Percentiles rank a stretch among this genome's conserved stretches.
phyloP scores from a whole-genome alignment of 495 filamentous ascomycete genomes.

The Jackrogersella minutella region DNA sequence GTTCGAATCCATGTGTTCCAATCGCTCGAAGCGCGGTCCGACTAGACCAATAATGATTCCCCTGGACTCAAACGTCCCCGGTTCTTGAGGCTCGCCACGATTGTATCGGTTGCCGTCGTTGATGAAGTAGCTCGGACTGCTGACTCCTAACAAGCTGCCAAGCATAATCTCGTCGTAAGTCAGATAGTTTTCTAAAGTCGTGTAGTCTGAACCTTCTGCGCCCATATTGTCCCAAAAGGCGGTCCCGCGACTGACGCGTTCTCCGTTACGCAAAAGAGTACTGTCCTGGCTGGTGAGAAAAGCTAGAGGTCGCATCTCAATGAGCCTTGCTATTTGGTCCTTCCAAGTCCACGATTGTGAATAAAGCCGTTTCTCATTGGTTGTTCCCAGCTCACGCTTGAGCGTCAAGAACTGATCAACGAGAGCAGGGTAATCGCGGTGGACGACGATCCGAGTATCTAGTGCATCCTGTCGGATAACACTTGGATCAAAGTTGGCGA shows the following conservation, averaged over 20 bases:
- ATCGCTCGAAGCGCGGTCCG: constrained; percentile 40
- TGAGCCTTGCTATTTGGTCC: constrained; percentile 31
- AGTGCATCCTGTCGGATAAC: constrained; percentile 27
- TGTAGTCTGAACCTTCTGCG: constrained; percentile 15
- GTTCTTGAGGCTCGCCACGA: neutral
- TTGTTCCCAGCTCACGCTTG: constrained; percentile 30
- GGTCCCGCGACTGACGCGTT: neutral
- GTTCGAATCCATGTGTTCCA: constrained; percentile 34
- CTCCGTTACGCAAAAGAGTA: constrained; percentile 28
- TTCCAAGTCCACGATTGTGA: constrained; percentile 23
- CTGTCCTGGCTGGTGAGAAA: constrained; percentile 25
- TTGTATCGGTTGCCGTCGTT: constrained; percentile 39
- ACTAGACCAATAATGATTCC: constrained; percentile 45
- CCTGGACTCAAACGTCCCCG: constrained; percentile 29
- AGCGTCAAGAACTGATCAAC: constrained; percentile 33
- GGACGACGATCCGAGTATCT: constrained; percentile 37
- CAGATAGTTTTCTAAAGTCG: constrained; percentile 25
- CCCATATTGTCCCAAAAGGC: constrained; percentile 36
- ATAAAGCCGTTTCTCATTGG: constrained; percentile 28
- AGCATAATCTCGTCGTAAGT: constrained; percentile 48
- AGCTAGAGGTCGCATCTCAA: constrained; percentile 36
- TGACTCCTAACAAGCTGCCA: constrained; percentile 40
- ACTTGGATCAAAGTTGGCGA: constrained; percentile 23
- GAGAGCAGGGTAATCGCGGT: constrained; percentile 29
- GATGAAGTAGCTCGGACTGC: constrained; percentile 42